These are phyloP conservation scores for Medicago arabica DNA, from an alignment of 306 rosid species.

Conservation along the genomic window DNA sequence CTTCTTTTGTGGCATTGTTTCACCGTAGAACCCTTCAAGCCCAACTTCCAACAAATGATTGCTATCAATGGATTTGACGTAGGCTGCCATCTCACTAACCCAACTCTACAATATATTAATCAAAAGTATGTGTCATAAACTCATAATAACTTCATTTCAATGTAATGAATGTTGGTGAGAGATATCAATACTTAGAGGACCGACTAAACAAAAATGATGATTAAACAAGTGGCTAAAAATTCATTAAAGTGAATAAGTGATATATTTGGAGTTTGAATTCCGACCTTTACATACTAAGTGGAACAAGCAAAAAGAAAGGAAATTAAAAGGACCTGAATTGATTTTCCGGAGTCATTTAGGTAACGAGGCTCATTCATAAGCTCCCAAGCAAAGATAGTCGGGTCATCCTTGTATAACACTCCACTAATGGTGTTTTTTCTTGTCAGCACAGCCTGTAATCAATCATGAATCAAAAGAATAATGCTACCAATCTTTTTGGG, in stretches of 20 bases:
- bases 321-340: constrained; percentile 43
- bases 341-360: constrained; percentile 37
- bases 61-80: constrained; percentile 50
- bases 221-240: no score
- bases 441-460: constrained; percentile 19
- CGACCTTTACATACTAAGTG: no score
- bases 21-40: constrained; percentile 55
- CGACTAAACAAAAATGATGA: no score
- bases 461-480: neutral
- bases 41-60: constrained; percentile 52
- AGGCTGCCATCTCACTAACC: constrained; percentile 51
- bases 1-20: constrained; percentile 29
- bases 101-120: constrained; percentile 43
- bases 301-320: neutral
- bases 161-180: no score
- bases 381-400: constrained; percentile 48
- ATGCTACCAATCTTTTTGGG: neutral
- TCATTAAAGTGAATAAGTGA: no score
- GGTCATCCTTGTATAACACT: constrained; percentile 31
- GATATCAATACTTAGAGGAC: no score
- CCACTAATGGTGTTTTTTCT: constrained; percentile 38
- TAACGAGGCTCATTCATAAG: constrained; percentile 57
- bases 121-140: neutral
- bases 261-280: no score
- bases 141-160: neutral